phyloP scores from a whole-genome alignment of 2,329 filamentous ascomycete species.

The Colletotrichum sp. region DNA sequence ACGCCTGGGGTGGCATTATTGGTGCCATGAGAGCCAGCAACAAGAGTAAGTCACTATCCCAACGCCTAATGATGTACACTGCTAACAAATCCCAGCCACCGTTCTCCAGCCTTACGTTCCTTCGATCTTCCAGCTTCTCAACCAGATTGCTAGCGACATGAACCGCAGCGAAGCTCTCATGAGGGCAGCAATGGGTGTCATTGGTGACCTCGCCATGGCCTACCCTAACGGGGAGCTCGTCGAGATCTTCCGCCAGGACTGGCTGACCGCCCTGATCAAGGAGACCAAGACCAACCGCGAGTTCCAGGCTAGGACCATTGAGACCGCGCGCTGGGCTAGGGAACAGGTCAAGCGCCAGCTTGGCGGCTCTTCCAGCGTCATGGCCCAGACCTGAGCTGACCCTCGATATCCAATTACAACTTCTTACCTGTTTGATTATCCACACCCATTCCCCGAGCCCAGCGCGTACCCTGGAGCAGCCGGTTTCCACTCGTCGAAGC shows the following conservation, averaged over 20 bases:
- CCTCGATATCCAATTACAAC: not conserved
- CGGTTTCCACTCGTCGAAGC: slow-evolving; percentile 9
- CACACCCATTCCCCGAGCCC: slow-evolving; percentile 4
- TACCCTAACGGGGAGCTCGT: slow-evolving; percentile 90
- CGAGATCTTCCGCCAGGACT: slow-evolving; percentile 86
- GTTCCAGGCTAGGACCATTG: slow-evolving; percentile 82
- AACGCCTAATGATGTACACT: not conserved
- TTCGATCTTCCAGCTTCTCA: slow-evolving; percentile 86
- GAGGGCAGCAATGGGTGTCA: slow-evolving; percentile 94
- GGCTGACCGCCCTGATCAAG: slow-evolving; percentile 88
- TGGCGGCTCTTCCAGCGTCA: slow-evolving; percentile 56
- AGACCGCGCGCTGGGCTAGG: slow-evolving; percentile 95
- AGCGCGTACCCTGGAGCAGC: slow-evolving; percentile 20
- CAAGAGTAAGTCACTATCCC: slow-evolving; percentile 65
- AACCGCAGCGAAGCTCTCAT: slow-evolving; percentile 93
- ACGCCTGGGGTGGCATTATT: slow-evolving; percentile 97
- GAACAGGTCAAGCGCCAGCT: slow-evolving; percentile 96
- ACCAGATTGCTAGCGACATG: slow-evolving; percentile 78
- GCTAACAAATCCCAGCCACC: slow-evolving; percentile 57
- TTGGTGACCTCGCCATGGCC: slow-evolving; percentile 93
- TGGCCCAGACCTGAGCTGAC: slow-evolving; percentile 50
- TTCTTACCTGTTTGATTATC: slow-evolving; percentile 21
- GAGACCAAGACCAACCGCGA: slow-evolving; percentile 91
- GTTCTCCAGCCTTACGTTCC: slow-evolving; percentile 79
- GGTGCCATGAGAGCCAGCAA: slow-evolving; percentile 86